phyloP scores from a whole-genome alignment of 495 filamentous ascomycete species.

The Clavariopsis aquatica region DNA sequence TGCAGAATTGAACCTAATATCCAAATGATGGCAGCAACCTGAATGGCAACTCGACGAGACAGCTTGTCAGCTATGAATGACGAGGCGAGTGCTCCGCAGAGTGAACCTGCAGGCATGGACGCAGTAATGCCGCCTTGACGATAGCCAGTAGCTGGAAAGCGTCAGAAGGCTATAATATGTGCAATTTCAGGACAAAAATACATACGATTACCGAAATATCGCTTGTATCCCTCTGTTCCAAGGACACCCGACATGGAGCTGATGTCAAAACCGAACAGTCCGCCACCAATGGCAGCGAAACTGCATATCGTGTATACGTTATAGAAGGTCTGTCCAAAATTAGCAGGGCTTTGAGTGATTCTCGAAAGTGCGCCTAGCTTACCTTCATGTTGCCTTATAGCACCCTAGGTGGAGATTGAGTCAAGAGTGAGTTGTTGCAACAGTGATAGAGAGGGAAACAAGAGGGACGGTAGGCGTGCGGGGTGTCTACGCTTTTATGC shows the following conservation, averaged over 20 bases:
- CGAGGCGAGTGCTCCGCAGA: constrained; percentile 66
- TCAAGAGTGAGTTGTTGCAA: neutral
- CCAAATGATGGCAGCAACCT: constrained; percentile 70
- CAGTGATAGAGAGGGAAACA: neutral
- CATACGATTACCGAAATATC: constrained; percentile 58
- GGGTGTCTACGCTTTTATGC: constrained; percentile 13
- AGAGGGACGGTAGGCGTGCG: neutral
- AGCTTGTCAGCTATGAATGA: constrained; percentile 68
- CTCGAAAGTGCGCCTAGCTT: no score
- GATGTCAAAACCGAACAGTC: constrained; percentile 75
- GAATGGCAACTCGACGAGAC: constrained; percentile 69
- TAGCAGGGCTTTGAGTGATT: no score
- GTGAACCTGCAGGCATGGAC: constrained; percentile 75
- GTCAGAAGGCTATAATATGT: constrained; percentile 5
- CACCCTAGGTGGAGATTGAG: neutral
- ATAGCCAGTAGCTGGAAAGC: constrained; percentile 48
- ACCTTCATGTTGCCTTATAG: constrained; percentile 31
- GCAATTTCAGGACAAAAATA: neutral
- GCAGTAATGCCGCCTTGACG: constrained; percentile 64
- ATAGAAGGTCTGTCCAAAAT: constrained; percentile 44
- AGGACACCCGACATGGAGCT: constrained; percentile 69
- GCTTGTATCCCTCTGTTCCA: constrained; percentile 61
- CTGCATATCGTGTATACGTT: constrained; percentile 64
- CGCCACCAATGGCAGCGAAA: constrained; percentile 68
- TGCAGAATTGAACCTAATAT: constrained; percentile 69